Evolutionary conservation across 2,329 filamentous ascomycete genomes (phyloP).

Genomic region (Ophiocordyceps camponoti-saundersi): DNA sequence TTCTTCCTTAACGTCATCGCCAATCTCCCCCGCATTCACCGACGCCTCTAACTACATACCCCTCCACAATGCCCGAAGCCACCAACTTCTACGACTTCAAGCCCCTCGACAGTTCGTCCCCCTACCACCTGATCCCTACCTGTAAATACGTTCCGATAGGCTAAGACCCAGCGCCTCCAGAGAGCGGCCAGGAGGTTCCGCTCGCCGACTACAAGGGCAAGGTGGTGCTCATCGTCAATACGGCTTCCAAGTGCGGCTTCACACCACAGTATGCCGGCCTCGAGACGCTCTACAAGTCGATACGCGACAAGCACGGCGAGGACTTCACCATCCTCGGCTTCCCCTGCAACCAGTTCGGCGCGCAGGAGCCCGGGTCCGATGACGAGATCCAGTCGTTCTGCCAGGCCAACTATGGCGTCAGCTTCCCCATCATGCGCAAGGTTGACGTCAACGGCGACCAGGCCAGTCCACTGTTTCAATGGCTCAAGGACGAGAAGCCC

Average conservation of each 20-base stretch:
- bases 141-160: no score
- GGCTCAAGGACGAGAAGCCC: slow-evolving; percentile 55
- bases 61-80: slow-evolving; percentile 20
- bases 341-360: slow-evolving; percentile 94
- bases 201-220: slow-evolving; percentile 68
- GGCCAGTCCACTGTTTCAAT: slow-evolving; percentile 49
- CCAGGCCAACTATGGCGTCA: slow-evolving; percentile 82
- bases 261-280: slow-evolving; percentile 88
- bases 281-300: slow-evolving; percentile 71
- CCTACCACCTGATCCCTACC: not conserved
- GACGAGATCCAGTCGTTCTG: slow-evolving; percentile 75
- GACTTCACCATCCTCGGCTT: slow-evolving; percentile 85
- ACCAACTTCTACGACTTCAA: slow-evolving; percentile 65
- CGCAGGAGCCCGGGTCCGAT: slow-evolving; percentile 72
- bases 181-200: slow-evolving; percentile 49
- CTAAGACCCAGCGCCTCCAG: slow-evolving; percentile 5
- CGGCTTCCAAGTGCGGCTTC: slow-evolving; percentile 96
- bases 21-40: no score
- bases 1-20: no score
- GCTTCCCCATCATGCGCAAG: slow-evolving; percentile 83
- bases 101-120: slow-evolving; percentile 51
- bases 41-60: no score
- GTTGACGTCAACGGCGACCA: slow-evolving; percentile 81
- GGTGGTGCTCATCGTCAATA: slow-evolving; percentile 93
- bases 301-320: slow-evolving; percentile 52